Evolutionary conservation across 1,139 yeast genomes (phyloP).

Genomic region (Blastobotrys malaysiensis): DNA sequence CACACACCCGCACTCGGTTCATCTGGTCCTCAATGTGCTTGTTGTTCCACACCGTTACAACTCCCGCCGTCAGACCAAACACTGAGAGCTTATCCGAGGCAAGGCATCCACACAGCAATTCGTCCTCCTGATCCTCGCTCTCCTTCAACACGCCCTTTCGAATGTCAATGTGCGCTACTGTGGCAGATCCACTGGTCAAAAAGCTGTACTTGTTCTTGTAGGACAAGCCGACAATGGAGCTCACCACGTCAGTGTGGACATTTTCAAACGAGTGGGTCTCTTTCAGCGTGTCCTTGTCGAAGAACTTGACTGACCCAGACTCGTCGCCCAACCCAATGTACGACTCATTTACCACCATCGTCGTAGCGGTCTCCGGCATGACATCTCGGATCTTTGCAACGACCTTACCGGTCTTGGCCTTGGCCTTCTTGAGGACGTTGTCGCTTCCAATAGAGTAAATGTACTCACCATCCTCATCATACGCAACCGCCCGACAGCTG

Average conservation of each 20-base stretch:
- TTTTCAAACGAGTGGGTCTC: conserved; percentile 38
- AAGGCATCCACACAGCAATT: conserved; percentile 62
- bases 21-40: conserved; percentile 59
- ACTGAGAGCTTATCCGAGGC: conserved; percentile 61
- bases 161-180: conserved; percentile 72
- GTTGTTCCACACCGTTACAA: conserved; percentile 85
- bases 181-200: conserved; percentile 77
- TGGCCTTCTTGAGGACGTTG: conserved; percentile 69
- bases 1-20: conserved; percentile 66
- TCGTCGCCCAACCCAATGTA: conserved; percentile 77
- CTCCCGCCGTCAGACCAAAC: conserved; percentile 88
- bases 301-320: conserved; percentile 57
- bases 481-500: conserved; percentile 69
- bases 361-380: conserved; percentile 50
- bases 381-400: conserved; percentile 43
- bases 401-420: conserved; percentile 71
- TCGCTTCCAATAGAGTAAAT: conserved; percentile 77
- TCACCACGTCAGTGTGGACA: conserved; percentile 64
- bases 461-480: conserved; percentile 57
- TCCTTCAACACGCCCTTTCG: conserved; percentile 57
- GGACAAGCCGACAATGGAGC: conserved; percentile 51
- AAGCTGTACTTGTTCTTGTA: conserved; percentile 75
- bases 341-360: conserved; percentile 59
- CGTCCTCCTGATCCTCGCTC: conserved; percentile 91
- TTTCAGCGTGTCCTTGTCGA: conserved; percentile 48